phyloP scores from a whole-genome alignment of 306 rosid genomes.

The Lathyrus oleraceus region DNA sequence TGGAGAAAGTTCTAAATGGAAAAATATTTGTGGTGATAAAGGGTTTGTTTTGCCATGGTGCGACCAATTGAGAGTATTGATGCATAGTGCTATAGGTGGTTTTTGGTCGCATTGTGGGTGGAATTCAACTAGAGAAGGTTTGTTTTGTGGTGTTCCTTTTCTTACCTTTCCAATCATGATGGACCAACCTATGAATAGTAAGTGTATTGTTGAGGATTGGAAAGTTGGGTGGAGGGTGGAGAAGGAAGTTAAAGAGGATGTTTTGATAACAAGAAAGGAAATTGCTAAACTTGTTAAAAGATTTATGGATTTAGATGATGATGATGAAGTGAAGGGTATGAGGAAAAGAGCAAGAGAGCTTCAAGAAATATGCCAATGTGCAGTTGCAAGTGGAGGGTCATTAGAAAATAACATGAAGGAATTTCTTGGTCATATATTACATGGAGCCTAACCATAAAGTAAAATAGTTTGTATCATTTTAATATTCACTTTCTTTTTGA shows the following conservation, averaged over 20 bases:
- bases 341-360: slow-evolving; percentile 45
- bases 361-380: slow-evolving; percentile 28
- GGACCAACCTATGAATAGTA: slow-evolving; percentile 48
- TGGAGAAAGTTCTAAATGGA: slow-evolving; percentile 17
- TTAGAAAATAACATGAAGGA: slow-evolving; percentile 34
- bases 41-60: slow-evolving; percentile 60
- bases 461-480: neutral
- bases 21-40: slow-evolving; percentile 43
- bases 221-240: slow-evolving; percentile 59
- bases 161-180: slow-evolving; percentile 42
- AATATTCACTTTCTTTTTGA: neutral
- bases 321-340: slow-evolving; percentile 39
- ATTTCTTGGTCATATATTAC: slow-evolving; percentile 32
- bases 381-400: slow-evolving; percentile 50
- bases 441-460: neutral
- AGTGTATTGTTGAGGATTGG: slow-evolving; percentile 57
- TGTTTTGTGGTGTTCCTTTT: slow-evolving; percentile 57
- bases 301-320: slow-evolving; percentile 47
- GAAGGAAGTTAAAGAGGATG: slow-evolving; percentile 12
- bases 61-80: slow-evolving; percentile 56
- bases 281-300: slow-evolving; percentile 42
- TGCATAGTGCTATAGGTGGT: slow-evolving; percentile 54
- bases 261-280: slow-evolving; percentile 46
- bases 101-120: slow-evolving; percentile 72
- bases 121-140: slow-evolving; percentile 60